Conservation (phyloP, 192 early-diverging fungal genomes). For the Coemansia sp. region DNA sequence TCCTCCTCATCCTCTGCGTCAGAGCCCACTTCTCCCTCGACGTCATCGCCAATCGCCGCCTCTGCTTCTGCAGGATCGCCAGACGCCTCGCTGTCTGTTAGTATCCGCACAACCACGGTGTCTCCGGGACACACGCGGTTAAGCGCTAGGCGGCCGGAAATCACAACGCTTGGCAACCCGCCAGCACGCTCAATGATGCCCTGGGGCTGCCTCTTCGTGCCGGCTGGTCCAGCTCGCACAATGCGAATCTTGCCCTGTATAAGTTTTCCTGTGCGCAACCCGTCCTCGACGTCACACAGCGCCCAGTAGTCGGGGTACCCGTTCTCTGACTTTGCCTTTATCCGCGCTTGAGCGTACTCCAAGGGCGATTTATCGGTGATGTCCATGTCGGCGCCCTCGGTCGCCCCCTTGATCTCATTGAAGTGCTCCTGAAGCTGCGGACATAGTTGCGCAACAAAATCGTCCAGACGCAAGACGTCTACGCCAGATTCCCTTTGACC, state of each 20-base stretch:
- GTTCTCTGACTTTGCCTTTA: constrained; percentile 23
- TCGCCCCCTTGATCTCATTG: constrained; percentile 55
- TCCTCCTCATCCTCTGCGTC: constrained; percentile 2
- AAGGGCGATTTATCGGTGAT: constrained; percentile 31
- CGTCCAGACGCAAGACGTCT: constrained; percentile 27
- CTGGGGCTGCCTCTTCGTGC: constrained; percentile 10
- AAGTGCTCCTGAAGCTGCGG: constrained; percentile 54
- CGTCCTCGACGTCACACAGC: constrained; percentile 30
- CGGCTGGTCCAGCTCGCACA: constrained; percentile 5
- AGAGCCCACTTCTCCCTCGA: neutral
- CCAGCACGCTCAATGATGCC: constrained; percentile 38
- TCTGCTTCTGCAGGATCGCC: neutral
- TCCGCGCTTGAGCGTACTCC: constrained; percentile 36
- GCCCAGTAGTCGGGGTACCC: constrained; percentile 24
- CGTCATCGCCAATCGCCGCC: neutral
- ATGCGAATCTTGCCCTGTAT: constrained; percentile 44
- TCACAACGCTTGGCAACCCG: constrained; percentile 58
- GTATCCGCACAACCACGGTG: constrained; percentile 61
- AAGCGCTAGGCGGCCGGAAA: constrained; percentile 59
- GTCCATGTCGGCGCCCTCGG: constrained; percentile 55
- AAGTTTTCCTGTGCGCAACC: constrained; percentile 41
- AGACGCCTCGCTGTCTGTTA: constrained; percentile 21
- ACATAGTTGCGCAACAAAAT: constrained; percentile 46
- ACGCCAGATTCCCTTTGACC: constrained; percentile 18
- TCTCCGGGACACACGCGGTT: constrained; percentile 61